Conservation (phyloP, 768 basidiomycete species). For the Wakefieldia striispora region DNA sequence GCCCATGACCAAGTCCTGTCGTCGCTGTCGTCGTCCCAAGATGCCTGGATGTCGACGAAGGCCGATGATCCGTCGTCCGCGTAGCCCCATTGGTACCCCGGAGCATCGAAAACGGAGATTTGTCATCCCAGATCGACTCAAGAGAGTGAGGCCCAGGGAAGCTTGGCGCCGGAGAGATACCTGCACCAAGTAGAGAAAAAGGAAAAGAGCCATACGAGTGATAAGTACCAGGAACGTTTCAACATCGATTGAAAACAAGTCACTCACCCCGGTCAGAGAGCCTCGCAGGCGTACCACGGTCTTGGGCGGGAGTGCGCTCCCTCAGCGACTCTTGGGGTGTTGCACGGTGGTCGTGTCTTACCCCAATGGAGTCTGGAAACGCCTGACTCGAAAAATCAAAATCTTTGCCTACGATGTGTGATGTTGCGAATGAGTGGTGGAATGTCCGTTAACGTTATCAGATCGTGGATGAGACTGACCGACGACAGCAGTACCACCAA, state of each 20-base stretch:
- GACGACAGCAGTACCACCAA: conserved; percentile 67
- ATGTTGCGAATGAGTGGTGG: background rate
- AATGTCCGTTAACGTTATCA: conserved; percentile 7
- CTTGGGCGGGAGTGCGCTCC: conserved; percentile 30
- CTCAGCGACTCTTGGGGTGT: conserved; percentile 24
- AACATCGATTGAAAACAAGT: conserved; percentile 8
- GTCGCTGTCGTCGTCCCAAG: conserved; percentile 20
- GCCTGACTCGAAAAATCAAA: conserved; percentile 76
- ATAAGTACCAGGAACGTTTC: conserved; percentile 7
- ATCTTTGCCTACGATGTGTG: conserved; percentile 65
- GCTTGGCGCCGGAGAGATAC: conserved; percentile 37
- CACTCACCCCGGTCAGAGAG: conserved; percentile 30
- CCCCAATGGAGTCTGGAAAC: conserved; percentile 25
- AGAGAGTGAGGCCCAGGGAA: conserved; percentile 43
- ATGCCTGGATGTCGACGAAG: conserved; percentile 25
- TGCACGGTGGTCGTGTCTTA: conserved; percentile 15
- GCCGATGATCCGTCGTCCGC: conserved; percentile 38
- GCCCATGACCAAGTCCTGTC: conserved; percentile 23
- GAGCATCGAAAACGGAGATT: conserved; percentile 69
- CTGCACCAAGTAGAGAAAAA: conserved; percentile 15
- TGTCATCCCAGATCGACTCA: conserved; percentile 82
- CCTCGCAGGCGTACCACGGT: conserved; percentile 18
- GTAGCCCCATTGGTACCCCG: conserved; percentile 50
- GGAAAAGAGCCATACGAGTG: background rate
- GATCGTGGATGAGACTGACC: conserved; percentile 53